phyloP scores from a whole-genome alignment of 805 yeast genomes.

The Saturnispora sekii region DNA sequence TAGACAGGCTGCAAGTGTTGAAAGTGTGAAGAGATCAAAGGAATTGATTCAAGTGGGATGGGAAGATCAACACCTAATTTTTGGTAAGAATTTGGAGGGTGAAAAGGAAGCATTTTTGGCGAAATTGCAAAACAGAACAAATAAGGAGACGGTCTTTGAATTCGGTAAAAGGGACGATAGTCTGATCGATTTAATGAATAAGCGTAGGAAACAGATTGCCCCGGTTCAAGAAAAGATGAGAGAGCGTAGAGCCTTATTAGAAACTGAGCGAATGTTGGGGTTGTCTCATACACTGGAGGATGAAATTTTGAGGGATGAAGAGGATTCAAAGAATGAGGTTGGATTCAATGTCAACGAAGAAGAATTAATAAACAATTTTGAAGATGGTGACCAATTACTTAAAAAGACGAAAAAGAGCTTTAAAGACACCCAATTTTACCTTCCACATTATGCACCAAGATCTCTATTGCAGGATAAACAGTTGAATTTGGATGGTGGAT shows the following conservation, averaged over 20 bases:
- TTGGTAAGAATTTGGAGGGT: constrained; percentile 65
- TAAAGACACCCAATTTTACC: constrained; percentile 70
- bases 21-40: constrained; percentile 77
- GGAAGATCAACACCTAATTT: constrained; percentile 79
- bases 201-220: constrained; percentile 78
- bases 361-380: constrained; percentile 39
- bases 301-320: constrained; percentile 46
- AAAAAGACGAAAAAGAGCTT: constrained; percentile 30
- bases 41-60: constrained; percentile 69
- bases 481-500: constrained; percentile 41
- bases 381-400: constrained; percentile 38
- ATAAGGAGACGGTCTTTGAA: constrained; percentile 92
- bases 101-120: constrained; percentile 68
- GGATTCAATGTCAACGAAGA: constrained; percentile 34
- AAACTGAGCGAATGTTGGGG: constrained; percentile 68
- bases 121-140: constrained; percentile 54
- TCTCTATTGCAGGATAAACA: constrained; percentile 70
- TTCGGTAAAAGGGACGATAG: constrained; percentile 62
- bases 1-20: constrained; percentile 75
- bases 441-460: constrained; percentile 85
- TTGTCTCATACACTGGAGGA: constrained; percentile 64
- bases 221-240: constrained; percentile 63
- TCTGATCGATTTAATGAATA: constrained; percentile 73
- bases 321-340: constrained; percentile 29
- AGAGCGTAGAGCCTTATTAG: constrained; percentile 58